Percentiles rank a stretch among this genome's conserved stretches.
Evolutionary conservation across 2,329 filamentous ascomycete genomes (phyloP).

Genomic region (Pestalotiopsis sp.): DNA sequence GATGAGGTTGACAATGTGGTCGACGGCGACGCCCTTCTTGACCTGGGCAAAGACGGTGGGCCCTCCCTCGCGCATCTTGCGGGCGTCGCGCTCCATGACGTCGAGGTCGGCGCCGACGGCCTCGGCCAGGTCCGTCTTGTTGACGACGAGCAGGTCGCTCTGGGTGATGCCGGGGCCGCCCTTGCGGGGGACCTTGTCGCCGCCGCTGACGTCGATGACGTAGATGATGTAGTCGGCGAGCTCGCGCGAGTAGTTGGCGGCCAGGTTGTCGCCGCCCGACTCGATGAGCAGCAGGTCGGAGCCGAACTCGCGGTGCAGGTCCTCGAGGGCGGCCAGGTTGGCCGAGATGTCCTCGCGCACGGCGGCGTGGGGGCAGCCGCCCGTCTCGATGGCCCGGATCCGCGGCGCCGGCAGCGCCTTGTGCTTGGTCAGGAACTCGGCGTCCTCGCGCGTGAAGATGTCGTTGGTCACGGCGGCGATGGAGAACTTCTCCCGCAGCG

Average conservation of each 20-base stretch:
- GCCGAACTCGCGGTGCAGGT: slow-evolving; percentile 78
- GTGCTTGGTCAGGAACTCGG: slow-evolving; percentile 92
- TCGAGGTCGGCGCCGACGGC: slow-evolving; percentile 85
- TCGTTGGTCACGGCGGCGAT: slow-evolving; percentile 98
- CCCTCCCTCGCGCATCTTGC: slow-evolving; percentile 93
- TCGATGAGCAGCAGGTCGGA: slow-evolving; percentile 92
- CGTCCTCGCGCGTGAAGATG: slow-evolving; percentile 98
- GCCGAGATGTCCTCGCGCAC: slow-evolving; percentile 95
- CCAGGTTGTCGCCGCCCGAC: slow-evolving; percentile 93
- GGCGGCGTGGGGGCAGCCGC: slow-evolving; percentile 94
- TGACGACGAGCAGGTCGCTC: slow-evolving; percentile 89
- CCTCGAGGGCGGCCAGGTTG: slow-evolving; percentile 90
- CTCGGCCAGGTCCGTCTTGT: slow-evolving; percentile 95
- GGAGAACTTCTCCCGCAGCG: slow-evolving; percentile 78
- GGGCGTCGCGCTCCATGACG: slow-evolving; percentile 93
- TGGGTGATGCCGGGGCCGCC: slow-evolving; percentile 97
- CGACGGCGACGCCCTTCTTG: slow-evolving; percentile 85
- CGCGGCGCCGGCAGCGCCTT: slow-evolving; percentile 79
- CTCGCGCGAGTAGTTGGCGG: slow-evolving; percentile 94
- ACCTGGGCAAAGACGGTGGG: slow-evolving; percentile 96
- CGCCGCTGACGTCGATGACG: slow-evolving; percentile 94
- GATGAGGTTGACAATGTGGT: slow-evolving; percentile 86
- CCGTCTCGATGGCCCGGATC: slow-evolving; percentile 96
- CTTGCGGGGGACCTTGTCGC: slow-evolving; percentile 95
- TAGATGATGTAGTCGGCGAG: slow-evolving; percentile 98